A percentile compares a stretch with the other conserved stretches of the same genome.
Conservation (phyloP, 2,329 filamentous ascomycete species). For the Cryphonectria naterciae region DNA sequence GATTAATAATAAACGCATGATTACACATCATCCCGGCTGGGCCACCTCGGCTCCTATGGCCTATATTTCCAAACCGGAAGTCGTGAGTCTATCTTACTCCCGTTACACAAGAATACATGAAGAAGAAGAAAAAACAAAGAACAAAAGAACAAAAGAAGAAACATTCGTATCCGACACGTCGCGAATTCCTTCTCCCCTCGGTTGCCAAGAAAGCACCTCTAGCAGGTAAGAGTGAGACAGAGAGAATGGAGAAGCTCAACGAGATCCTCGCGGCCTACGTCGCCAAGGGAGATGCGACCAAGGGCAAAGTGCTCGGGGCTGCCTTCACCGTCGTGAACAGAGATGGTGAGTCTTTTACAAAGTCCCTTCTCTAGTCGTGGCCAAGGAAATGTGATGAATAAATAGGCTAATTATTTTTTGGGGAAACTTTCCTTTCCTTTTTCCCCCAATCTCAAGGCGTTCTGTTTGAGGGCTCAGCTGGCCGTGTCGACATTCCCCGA, state of each 20-base stretch:
- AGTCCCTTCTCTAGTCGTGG: not conserved
- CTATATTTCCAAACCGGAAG: too few relatives aligned
- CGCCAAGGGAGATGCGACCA: slow-evolving; percentile 34
- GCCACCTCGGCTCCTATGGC: not conserved
- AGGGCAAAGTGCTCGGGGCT: slow-evolving; percentile 37
- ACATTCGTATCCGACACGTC: not conserved
- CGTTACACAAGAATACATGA: too few relatives aligned
- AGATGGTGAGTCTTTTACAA: slow-evolving; percentile 31
- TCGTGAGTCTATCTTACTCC: too few relatives aligned
- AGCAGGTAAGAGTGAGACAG: too few relatives aligned
- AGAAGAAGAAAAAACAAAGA: too few relatives aligned
- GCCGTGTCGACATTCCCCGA: slow-evolving; percentile 39
- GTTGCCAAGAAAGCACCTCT: not conserved
- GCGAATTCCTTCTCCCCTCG: not conserved
- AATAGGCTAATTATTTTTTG: not conserved
- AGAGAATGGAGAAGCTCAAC: slow-evolving; percentile 31
- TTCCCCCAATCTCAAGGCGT: slow-evolving; percentile 33
- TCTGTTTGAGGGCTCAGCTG: slow-evolving; percentile 43
- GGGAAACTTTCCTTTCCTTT: not conserved
- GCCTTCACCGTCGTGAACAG: slow-evolving; percentile 36
- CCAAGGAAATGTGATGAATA: too few relatives aligned
- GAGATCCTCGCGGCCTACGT: slow-evolving; percentile 34
- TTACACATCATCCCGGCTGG: too few relatives aligned
- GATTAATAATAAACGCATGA: not conserved
- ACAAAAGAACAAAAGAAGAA: too few relatives aligned